Evolutionary conservation across 352 stramenopile species (phyloP).

Genomic region (Globisporangium acanthophoron): DNA sequence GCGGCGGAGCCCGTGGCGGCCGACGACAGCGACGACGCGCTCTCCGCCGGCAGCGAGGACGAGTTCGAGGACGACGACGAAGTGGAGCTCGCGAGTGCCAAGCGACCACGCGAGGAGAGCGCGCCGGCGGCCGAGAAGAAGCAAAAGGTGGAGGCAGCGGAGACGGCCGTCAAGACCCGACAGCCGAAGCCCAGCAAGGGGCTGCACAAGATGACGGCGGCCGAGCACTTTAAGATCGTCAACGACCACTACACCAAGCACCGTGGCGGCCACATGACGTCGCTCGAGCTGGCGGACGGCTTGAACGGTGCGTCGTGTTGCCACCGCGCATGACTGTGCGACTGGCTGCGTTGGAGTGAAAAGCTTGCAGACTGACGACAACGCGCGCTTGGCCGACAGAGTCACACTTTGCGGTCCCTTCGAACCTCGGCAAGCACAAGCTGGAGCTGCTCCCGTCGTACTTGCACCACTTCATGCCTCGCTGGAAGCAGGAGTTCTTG

Average conservation of each 20-base stretch:
- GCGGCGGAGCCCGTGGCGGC: conserved; percentile 26
- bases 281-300: conserved; percentile 73
- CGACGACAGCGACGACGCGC: conserved; percentile 40
- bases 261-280: conserved; percentile 72
- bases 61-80: conserved; percentile 74
- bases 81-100: conserved; percentile 39
- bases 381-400: conserved; percentile 22
- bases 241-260: conserved; percentile 76
- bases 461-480: conserved; percentile 63
- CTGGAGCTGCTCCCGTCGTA: conserved; percentile 66
- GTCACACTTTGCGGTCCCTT: conserved; percentile 50
- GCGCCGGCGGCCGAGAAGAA: conserved; percentile 35
- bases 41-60: conserved; percentile 74
- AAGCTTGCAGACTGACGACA: background rate
- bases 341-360: background rate
- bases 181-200: conserved; percentile 47
- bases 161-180: conserved; percentile 1
- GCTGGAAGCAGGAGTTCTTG: conserved; percentile 73
- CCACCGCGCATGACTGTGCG: background rate
- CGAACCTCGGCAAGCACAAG: conserved; percentile 75
- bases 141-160: conserved; percentile 27
- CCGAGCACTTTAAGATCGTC: conserved; percentile 79
- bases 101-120: conserved; percentile 34
- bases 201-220: conserved; percentile 69
- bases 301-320: conserved; percentile 42